Evolutionary conservation across 768 basidiomycete genomes (phyloP).

Genomic region (Kwoniella pini): DNA sequence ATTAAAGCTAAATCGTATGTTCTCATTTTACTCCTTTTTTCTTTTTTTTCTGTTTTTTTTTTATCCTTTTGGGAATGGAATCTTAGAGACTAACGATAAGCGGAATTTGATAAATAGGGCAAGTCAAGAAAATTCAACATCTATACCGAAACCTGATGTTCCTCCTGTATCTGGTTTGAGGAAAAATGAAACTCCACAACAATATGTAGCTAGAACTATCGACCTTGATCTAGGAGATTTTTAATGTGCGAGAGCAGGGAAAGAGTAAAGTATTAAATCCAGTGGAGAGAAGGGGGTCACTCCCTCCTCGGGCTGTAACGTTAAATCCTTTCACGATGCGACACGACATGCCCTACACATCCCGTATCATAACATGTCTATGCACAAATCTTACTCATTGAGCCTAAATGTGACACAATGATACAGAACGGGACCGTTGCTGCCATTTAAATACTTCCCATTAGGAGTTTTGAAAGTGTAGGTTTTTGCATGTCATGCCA

Average conservation of each 20-base stretch:
- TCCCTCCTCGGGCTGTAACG: too few species aligned
- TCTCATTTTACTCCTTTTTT: neutral
- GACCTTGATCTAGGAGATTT: slow-evolving; percentile 54
- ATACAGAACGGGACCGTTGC: too few species aligned
- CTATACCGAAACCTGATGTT: slow-evolving; percentile 24
- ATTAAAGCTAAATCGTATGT: slow-evolving; percentile 62
- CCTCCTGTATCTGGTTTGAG: slow-evolving; percentile 32
- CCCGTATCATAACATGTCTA: too few species aligned
- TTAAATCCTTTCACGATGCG: too few species aligned
- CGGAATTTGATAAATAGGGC: neutral
- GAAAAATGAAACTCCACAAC: slow-evolving; percentile 41
- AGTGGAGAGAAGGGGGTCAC: too few species aligned
- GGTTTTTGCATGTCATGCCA: slow-evolving; percentile 5
- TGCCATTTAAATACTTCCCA: too few species aligned
- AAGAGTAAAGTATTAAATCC: too few species aligned
- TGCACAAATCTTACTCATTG: too few species aligned
- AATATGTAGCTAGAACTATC: slow-evolving; percentile 46
- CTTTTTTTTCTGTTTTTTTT: neutral
- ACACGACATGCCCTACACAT: too few species aligned
- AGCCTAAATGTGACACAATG: too few species aligned
- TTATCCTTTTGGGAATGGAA: too few species aligned
- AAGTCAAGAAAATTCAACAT: neutral
- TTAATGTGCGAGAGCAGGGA: slow-evolving; percentile 8
- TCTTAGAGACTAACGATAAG: neutral
- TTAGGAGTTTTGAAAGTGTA: neutral